Evolutionary conservation across 169 alveolate genomes (phyloP), one percentile per base, ranked within the genome.

Genomic region (Cyclospora cayetanensis): DNA sequence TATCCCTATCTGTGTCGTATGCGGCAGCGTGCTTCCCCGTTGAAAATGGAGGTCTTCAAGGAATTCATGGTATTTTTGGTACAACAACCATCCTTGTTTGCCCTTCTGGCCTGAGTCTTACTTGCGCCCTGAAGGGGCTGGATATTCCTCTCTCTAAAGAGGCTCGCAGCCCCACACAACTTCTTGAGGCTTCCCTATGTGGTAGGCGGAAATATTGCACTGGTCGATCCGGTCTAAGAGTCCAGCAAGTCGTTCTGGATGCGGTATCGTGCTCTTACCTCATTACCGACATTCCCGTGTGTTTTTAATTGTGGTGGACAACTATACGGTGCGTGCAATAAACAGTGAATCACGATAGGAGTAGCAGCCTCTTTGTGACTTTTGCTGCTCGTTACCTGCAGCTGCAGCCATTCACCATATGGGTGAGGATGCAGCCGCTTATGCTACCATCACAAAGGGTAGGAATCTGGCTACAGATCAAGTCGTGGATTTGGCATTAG

Each of bases 361-460:
- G n/a, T n/a, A n/a, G n/a, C n/a, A n/a, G n/a, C n/a, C n/a, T n/a
- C n/a, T n/a, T n/a, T n/a, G n/a, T n/a, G n/a, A n/a, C n/a, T n/a
- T n/a, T n/a, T n/a, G n/a, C n/a, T n/a, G n/a, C n/a, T n/a, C n/a
- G n/a, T n/a, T n/a, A n/a, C n/a, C n/a, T 46, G 60, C 52, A 80
- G 89, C 55, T 46, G 74, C 31, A 20, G 89, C 74, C 1, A 46
- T 80, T 20, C 76, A 53, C 76, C 70, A 52, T 34, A 27, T 52
- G 46, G 89, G 89, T 12, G 76, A 80, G 9, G 89, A 46, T 31
- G 89, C 89, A n/a, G 89, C 74, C 27, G 89, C 89, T 25, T 34
- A 27, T 46, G 46, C 35, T 29, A 74, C 74, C 35, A 31, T 53
- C n/a, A 31, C 70, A 25, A 80, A 27, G 52, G 89, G 89, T 35